Base-by-base conservation (phyloP, 176 grass and related monocot genomes). In the Phoenix dactylifera region DNA sequence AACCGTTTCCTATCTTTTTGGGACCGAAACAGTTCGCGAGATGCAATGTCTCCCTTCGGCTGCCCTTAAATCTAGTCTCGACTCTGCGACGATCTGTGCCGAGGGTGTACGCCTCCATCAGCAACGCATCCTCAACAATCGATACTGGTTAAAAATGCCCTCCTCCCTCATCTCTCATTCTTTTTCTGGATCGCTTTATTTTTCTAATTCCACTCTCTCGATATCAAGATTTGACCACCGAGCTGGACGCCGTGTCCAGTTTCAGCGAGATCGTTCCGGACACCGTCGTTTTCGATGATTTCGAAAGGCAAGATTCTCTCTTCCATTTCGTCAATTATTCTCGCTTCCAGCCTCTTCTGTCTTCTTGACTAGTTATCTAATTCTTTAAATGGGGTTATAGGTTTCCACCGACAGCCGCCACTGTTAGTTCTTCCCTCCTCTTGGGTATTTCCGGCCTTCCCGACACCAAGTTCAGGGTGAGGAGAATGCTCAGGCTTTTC, bases 211-310 rank as follows among this genome's bases (percentile, higher is more conserved):
- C 6, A 48, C 19, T 71, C 7, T 26, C 59, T 28, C 24, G 10
- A 18, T 71, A 57, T 53, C 59, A 20, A 97, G 93, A 85, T 61
- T 32, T 79, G 35, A 83, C 72, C 44, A 91, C 81, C 15, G 93
- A 98, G 70, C 79, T 98, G 16, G 87, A 88, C 52, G 84, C 71
- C 0, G 84, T 98, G 24, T 74, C 67, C 17, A 72, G 76, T 66
- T 92, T 98, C 72, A 98, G 93, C 65, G 87, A 92, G 79, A 92
- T 98, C 28, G 87, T 92, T 64, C 87, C 93, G 28, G 87, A 92
- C 66, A 97, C 93, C 50, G 93, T 97, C 22, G 70, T 98, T 2
- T 98, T 98, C 52, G 93, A 98, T 78, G 87, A 98, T 76, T 98
- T 98, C 49, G 84, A 98, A 69, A 82, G 74, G 93, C 80, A 73